A percentile compares a stretch with the other conserved stretches of the same genome.
Conservation (phyloP, 225 moss, liverwort and hornwort genomes). For the Rhytidiadelphus loreus region DNA sequence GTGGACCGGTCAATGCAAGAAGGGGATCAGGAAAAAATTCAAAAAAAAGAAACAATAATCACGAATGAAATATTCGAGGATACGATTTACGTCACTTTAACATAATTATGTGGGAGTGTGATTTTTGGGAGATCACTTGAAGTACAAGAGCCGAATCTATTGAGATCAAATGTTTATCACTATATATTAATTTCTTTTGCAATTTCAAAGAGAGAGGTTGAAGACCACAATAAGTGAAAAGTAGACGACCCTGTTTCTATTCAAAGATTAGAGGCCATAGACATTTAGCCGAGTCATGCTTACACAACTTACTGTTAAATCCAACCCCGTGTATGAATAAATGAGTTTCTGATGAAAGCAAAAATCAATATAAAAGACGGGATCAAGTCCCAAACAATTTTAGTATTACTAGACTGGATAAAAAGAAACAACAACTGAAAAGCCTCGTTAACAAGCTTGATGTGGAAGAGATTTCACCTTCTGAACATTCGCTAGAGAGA, state of each 20-base stretch:
- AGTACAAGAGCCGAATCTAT: neutral
- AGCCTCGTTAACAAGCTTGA: neutral
- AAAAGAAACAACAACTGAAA: neutral
- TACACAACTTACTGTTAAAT: no score
- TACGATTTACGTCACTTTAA: neutral
- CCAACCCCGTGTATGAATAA: neutral
- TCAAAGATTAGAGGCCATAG: neutral
- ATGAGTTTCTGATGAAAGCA: neutral
- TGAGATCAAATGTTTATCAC: neutral
- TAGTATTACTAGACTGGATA: neutral
- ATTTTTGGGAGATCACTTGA: neutral
- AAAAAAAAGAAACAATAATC: neutral
- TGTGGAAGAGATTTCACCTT: constrained; percentile 25
- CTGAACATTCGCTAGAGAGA: constrained; percentile 81
- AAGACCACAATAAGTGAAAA: neutral
- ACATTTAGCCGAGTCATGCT: neutral
- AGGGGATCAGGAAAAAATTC: neutral
- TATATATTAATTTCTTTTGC: neutral
- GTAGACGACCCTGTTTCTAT: neutral
- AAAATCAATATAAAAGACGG: no score
- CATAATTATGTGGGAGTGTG: neutral
- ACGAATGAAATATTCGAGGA: neutral
- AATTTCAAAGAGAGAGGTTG: neutral
- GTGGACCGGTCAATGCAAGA: neutral
- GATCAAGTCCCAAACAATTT: neutral